These are phyloP conservation scores for Elsinoe ampelina DNA, from an alignment of 2,329 filamentous ascomycete species.

Conservation along the genomic window DNA sequence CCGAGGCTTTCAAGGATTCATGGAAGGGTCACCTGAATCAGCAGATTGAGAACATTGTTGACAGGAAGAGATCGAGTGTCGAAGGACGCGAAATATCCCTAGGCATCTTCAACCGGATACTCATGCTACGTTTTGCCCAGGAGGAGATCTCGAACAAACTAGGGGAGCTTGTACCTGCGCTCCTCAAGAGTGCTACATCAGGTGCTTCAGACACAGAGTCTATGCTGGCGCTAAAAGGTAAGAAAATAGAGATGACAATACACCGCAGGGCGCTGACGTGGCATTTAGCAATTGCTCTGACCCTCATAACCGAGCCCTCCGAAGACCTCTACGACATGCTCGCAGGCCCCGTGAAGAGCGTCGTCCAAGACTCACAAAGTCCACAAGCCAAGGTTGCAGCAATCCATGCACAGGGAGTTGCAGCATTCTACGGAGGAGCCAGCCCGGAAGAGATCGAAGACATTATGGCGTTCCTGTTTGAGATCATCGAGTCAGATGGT, in stretches of 20 bases:
- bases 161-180: slow-evolving; percentile 52
- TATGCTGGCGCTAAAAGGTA: slow-evolving; percentile 53
- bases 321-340: slow-evolving; percentile 58
- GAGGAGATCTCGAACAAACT: slow-evolving; percentile 52
- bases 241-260: slow-evolving; percentile 28
- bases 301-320: slow-evolving; percentile 57
- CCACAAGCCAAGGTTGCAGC: slow-evolving; percentile 57
- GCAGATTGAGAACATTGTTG: slow-evolving; percentile 61
- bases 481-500: slow-evolving; percentile 73
- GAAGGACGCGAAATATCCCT: slow-evolving; percentile 60
- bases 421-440: slow-evolving; percentile 66
- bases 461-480: slow-evolving; percentile 64
- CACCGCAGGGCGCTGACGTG: slow-evolving; percentile 17
- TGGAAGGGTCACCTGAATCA: slow-evolving; percentile 56
- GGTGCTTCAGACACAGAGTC: slow-evolving; percentile 62
- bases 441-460: slow-evolving; percentile 57
- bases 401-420: slow-evolving; percentile 64
- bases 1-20: slow-evolving; percentile 38
- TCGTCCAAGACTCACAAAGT: slow-evolving; percentile 58
- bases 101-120: slow-evolving; percentile 51
- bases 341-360: slow-evolving; percentile 48
- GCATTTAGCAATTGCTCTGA: slow-evolving; percentile 52
- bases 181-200: slow-evolving; percentile 61
- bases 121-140: slow-evolving; percentile 60
- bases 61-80: slow-evolving; percentile 68